These are phyloP conservation scores for Boletus reticuloceps DNA, from an alignment of 768 basidiomycete genomes.

Conservation along the genomic window DNA sequence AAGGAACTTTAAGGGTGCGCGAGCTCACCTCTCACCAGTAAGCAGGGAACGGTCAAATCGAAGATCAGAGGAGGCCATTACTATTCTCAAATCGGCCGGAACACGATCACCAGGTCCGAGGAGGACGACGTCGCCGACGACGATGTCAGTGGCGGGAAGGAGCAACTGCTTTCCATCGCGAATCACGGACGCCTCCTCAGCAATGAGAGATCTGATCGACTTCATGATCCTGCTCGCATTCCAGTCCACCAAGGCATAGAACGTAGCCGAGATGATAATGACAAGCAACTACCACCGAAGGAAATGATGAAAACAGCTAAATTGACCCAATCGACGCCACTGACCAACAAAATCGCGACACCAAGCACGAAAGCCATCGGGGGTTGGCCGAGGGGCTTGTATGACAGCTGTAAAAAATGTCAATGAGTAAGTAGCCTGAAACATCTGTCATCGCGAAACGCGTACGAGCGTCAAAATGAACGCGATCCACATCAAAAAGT, in stretches of 20 bases:
- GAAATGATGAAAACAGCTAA: conserved; percentile 11
- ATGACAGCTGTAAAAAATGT: conserved; percentile 42
- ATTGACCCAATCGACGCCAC: conserved; percentile 13
- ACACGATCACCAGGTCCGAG: conserved; percentile 54
- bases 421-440: neutral
- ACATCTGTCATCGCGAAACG: neutral
- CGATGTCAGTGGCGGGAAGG: conserved; percentile 50
- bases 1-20: neutral
- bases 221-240: conserved; percentile 48
- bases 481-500: conserved; percentile 52
- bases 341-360: conserved; percentile 44
- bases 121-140: conserved; percentile 52
- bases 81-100: conserved; percentile 57
- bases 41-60: conserved; percentile 50
- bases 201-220: conserved; percentile 55
- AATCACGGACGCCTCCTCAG: conserved; percentile 53
- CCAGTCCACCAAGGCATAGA: conserved; percentile 51
- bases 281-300: conserved; percentile 32
- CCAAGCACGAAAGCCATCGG: conserved; percentile 44
- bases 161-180: conserved; percentile 46
- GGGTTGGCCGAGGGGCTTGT: conserved; percentile 44
- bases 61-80: conserved; percentile 47
- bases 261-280: conserved; percentile 38
- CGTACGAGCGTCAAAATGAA: conserved; percentile 44
- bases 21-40: conserved; percentile 43